These are phyloP conservation scores for Wallacemonas sp. DNA, from an alignment of 208 protist genomes.

Conservation along the genomic window DNA sequence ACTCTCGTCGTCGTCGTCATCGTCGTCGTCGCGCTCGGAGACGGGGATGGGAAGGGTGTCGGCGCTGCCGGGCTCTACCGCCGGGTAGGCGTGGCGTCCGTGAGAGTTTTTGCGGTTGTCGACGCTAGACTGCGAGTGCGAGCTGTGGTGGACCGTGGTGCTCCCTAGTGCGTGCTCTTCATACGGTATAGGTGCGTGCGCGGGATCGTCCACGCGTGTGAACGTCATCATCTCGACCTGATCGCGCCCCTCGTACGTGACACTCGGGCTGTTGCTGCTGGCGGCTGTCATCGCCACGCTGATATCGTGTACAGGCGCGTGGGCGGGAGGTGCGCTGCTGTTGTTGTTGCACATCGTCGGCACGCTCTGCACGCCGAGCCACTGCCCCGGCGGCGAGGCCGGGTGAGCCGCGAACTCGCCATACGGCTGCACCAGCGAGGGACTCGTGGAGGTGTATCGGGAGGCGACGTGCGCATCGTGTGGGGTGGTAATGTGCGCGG, in stretches of 20 bases:
- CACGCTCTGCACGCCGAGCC: not conserved
- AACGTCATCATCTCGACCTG: not conserved
- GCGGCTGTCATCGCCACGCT: not conserved
- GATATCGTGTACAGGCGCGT: not conserved
- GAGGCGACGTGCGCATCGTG: not conserved
- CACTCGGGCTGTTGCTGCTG: not conserved
- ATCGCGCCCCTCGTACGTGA: not conserved
- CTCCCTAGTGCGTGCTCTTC: not conserved
- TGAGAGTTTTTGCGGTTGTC: not conserved
- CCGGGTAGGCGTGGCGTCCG: not conserved
- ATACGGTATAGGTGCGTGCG: not conserved
- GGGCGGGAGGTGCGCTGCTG: not conserved
- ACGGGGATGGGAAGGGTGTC: constrained; percentile 46
- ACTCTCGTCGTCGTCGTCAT: constrained; percentile 28
- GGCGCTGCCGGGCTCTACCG: constrained; percentile 20
- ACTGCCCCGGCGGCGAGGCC: not conserved
- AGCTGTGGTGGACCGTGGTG: constrained; percentile 5
- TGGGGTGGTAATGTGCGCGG: not conserved
- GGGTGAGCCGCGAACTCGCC: not conserved
- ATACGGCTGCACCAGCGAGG: constrained; percentile 4
- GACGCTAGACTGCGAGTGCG: not conserved
- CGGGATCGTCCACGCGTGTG: not conserved
- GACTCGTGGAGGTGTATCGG: not conserved
- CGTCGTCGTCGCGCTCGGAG: constrained; percentile 31
- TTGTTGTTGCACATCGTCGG: not conserved